These are phyloP conservation scores for Entomophthora muscae DNA, from an alignment of 371 early-diverging fungal genomes.

Conservation along the genomic window DNA sequence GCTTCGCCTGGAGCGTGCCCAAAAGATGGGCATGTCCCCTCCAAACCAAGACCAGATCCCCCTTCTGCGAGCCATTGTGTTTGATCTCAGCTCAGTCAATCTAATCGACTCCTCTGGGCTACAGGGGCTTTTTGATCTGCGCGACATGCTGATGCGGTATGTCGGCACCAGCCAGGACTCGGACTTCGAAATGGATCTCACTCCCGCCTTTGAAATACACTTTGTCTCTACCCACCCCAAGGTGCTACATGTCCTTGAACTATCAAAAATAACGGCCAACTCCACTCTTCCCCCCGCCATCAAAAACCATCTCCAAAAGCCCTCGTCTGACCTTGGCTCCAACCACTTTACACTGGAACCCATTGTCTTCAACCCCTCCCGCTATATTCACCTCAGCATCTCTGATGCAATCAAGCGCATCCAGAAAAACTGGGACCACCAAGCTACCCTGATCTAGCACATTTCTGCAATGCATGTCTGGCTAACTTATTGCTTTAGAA, in stretches of 20 bases:
- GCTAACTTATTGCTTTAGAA: too few species aligned
- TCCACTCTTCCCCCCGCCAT: too few species aligned
- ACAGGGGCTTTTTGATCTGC: constrained; percentile 43
- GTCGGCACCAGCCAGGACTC: constrained; percentile 16
- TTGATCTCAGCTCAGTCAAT: constrained; percentile 67
- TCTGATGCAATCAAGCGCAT: constrained; percentile 2
- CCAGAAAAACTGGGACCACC: too few species aligned
- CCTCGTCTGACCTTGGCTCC: too few species aligned
- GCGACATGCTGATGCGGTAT: constrained; percentile 27
- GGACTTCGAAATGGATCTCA: too few species aligned
- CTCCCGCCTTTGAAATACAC: constrained; percentile 16
- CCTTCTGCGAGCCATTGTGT: constrained; percentile 43
- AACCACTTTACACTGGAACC: neutral
- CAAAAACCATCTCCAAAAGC: too few species aligned
- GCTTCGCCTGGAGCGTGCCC: neutral
- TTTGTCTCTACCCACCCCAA: constrained; percentile 17
- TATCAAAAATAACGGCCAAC: too few species aligned
- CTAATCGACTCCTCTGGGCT: constrained; percentile 15
- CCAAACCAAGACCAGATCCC: constrained; percentile 9
- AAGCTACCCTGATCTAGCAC: too few species aligned
- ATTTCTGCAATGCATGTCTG: too few species aligned
- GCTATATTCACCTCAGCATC: constrained; percentile 7
- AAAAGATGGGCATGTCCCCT: neutral
- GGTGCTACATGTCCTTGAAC: constrained; percentile 16
- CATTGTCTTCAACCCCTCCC: neutral